Evolutionary conservation across 2,329 filamentous ascomycete genomes (phyloP).

Genomic region (Ophioceras dolichostomum): DNA sequence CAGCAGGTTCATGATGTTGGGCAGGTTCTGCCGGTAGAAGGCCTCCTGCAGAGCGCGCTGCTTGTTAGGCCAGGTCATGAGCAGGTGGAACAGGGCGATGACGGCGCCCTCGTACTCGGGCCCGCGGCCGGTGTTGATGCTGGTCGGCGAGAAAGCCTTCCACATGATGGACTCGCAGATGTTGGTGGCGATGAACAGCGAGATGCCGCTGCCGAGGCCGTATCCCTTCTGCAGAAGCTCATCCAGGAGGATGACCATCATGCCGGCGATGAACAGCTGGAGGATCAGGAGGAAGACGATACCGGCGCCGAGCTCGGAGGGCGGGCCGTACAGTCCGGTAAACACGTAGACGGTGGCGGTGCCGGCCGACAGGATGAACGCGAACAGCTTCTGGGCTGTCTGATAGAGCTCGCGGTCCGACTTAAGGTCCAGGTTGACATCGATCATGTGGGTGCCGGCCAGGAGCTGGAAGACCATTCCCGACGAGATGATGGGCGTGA

Average conservation of each 20-base stretch:
- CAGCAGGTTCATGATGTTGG: slow-evolving; percentile 98
- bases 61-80: slow-evolving; percentile 99
- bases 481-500: slow-evolving; percentile 97
- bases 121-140: slow-evolving; percentile 97
- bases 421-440: slow-evolving; percentile 99
- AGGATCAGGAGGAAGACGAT: slow-evolving; percentile 97
- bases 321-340: slow-evolving; percentile 93
- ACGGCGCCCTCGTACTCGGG: slow-evolving; percentile 98
- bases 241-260: slow-evolving; percentile 98
- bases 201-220: slow-evolving; percentile 95
- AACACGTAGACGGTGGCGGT: slow-evolving; percentile 98
- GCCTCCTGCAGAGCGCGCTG: slow-evolving; percentile 95
- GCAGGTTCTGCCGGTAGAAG: slow-evolving; percentile 98
- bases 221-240: slow-evolving; percentile 99
- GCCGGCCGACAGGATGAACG: slow-evolving; percentile 93
- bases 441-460: slow-evolving; percentile 97
- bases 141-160: slow-evolving; percentile 99
- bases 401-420: slow-evolving; percentile 99
- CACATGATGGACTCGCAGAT: slow-evolving; percentile 99
- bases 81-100: slow-evolving; percentile 93
- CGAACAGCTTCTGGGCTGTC: slow-evolving; percentile 97
- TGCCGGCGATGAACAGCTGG: slow-evolving; percentile 91
- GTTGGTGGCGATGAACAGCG: slow-evolving; percentile 99
- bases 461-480: slow-evolving; percentile 99
- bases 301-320: slow-evolving; percentile 91